phyloP scores from a whole-genome alignment of 345 rosid genomes.

The Acer campestre region DNA sequence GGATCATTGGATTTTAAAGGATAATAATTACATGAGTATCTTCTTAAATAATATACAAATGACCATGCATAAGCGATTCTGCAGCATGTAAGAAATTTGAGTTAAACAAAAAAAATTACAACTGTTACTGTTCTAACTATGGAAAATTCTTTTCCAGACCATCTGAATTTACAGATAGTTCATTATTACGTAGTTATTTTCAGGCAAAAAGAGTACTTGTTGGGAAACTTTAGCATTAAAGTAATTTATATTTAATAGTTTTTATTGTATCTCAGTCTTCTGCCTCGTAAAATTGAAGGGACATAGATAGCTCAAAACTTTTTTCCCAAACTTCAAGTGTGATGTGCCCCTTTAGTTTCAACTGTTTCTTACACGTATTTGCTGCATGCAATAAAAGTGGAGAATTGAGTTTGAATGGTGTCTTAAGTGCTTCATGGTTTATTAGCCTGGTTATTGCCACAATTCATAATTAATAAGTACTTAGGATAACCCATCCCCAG shows the following conservation, averaged over 20 bases:
- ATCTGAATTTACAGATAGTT: background rate
- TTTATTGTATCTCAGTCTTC: background rate
- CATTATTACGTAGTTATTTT: background rate
- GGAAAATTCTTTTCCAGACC: background rate
- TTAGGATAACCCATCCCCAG: conserved; percentile 36
- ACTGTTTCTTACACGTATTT: background rate
- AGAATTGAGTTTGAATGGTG: background rate
- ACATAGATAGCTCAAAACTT: background rate
- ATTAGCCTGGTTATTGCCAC: background rate
- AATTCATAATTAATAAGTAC: conserved; percentile 11
- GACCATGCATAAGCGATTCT: background rate
- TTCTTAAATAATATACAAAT: background rate
- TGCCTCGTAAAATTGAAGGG: background rate
- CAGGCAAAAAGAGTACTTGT: background rate
- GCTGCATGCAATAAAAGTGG: background rate
- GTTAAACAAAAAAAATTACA: background rate
- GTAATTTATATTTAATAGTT: background rate
- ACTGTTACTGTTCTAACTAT: background rate
- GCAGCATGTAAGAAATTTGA: background rate
- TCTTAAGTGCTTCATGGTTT: conserved; percentile 2
- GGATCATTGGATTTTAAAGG: conserved; percentile 7
- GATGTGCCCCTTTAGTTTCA: background rate
- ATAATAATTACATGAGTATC: background rate
- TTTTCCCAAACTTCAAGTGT: background rate
- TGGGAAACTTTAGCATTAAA: background rate